Evolutionary conservation across 768 basidiomycete genomes (phyloP).

Genomic region (Lactifluus echinatus): DNA sequence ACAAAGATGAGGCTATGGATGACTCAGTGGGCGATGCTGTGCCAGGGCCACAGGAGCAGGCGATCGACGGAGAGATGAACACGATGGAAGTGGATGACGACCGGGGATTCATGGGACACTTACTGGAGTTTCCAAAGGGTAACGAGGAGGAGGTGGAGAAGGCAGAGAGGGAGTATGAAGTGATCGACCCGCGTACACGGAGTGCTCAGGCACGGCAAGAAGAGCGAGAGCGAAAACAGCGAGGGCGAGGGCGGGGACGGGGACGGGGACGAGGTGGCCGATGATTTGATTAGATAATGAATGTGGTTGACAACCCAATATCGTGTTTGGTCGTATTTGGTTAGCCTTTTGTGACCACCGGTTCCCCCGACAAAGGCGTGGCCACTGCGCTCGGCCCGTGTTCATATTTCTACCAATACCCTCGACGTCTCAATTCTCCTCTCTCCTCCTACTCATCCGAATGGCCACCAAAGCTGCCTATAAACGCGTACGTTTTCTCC

Average conservation of each 20-base stretch:
- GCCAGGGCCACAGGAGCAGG: constrained; percentile 21
- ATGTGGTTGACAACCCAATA: neutral
- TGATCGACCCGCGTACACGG: constrained; percentile 74
- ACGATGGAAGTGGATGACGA: constrained; percentile 73
- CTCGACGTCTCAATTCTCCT: neutral
- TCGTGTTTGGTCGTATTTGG: too few relatives aligned
- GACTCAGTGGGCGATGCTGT: constrained; percentile 19
- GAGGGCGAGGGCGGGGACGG: constrained; percentile 23
- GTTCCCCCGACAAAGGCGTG: too few relatives aligned
- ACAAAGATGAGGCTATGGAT: constrained; percentile 23
- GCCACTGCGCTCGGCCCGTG: too few relatives aligned
- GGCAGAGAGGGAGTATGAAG: constrained; percentile 81
- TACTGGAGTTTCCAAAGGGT: constrained; percentile 69
- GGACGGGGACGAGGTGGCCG: constrained; percentile 24
- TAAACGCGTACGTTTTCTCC: constrained; percentile 53
- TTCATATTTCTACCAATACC: too few relatives aligned
- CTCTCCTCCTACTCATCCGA: constrained; percentile 1
- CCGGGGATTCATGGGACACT: constrained; percentile 62
- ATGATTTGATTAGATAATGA: constrained; percentile 17
- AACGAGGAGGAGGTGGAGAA: constrained; percentile 66
- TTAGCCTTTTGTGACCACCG: neutral
- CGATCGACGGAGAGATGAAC: constrained; percentile 35
- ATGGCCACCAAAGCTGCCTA: constrained; percentile 86
- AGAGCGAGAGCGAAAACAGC: constrained; percentile 59
- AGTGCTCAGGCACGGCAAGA: constrained; percentile 71